Evolutionary conservation across 78 protist genomes (phyloP).

Genomic region (Emiliania huxleyi): DNA sequence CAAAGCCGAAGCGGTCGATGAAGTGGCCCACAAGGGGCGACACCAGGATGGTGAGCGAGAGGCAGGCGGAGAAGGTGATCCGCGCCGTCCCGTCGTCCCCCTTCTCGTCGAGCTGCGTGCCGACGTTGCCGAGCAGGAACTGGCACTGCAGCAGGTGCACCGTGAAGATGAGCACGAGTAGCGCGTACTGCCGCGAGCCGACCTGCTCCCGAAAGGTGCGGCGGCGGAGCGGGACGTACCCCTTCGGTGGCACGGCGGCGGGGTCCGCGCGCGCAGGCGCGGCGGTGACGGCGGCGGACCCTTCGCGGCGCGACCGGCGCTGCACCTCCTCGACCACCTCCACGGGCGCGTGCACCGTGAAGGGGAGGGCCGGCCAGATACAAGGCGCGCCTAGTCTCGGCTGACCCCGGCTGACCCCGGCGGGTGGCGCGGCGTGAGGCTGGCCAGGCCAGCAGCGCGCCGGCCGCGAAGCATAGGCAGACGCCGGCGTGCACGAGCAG

Average conservation of each 20-base stretch:
- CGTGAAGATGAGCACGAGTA: background rate
- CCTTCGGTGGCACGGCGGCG: background rate
- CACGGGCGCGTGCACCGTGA: background rate
- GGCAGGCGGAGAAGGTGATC: background rate
- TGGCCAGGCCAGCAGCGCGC: too few relatives aligned
- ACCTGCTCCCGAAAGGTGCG: background rate
- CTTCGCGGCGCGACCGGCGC: background rate
- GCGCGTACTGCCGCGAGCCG: background rate
- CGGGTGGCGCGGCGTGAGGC: too few relatives aligned
- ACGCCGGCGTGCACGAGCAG: too few relatives aligned
- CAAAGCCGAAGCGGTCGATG: background rate
- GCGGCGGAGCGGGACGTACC: background rate
- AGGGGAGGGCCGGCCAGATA: background rate
- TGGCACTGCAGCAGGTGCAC: background rate
- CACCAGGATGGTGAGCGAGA: background rate
- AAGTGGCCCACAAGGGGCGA: background rate
- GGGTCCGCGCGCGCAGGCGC: background rate
- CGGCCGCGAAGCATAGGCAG: too few relatives aligned
- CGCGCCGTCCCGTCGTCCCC: background rate
- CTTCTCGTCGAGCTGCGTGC: background rate
- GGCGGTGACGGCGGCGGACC: background rate
- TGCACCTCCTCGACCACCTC: background rate
- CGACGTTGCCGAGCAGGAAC: background rate
- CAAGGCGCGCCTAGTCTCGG: background rate
- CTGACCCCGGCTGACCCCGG: too few relatives aligned